Evolutionary conservation across 768 basidiomycete species (phyloP).

Genomic region (Russula griseocarnosa): DNA sequence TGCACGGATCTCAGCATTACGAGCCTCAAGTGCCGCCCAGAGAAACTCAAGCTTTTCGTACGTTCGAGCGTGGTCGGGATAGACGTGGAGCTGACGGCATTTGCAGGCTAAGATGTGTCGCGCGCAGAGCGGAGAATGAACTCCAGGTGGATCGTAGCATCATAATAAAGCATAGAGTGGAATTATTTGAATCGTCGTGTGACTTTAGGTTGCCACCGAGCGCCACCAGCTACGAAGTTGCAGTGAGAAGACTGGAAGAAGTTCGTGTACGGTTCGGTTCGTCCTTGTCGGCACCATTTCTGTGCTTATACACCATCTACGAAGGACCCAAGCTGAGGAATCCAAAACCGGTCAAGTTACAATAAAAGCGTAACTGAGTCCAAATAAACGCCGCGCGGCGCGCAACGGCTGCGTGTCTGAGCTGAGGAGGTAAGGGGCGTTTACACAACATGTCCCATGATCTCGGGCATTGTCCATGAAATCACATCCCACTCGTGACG

Average conservation of each 20-base stretch:
- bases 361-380: background rate
- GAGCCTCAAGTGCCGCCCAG: too few relatives aligned
- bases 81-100: constrained; percentile 12
- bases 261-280: constrained; percentile 29
- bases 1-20: too few relatives aligned
- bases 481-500: constrained; percentile 25
- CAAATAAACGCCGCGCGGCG: background rate
- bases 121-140: constrained; percentile 12
- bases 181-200: background rate
- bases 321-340: constrained; percentile 30
- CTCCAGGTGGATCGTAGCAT: constrained; percentile 14
- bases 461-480: constrained; percentile 30
- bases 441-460: constrained; percentile 32
- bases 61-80: constrained; percentile 7
- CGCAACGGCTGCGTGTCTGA: too few relatives aligned
- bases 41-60: too few relatives aligned
- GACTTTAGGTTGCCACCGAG: background rate
- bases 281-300: constrained; percentile 25
- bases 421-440: background rate
- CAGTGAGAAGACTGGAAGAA: constrained; percentile 6
- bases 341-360: constrained; percentile 30
- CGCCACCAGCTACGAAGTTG: background rate
- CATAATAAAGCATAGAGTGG: constrained; percentile 12
- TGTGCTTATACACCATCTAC: constrained; percentile 22
- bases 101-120: constrained; percentile 16